phyloP scores from a whole-genome alignment of 1,139 yeast species.

The Yamadazyma jaroonii region DNA sequence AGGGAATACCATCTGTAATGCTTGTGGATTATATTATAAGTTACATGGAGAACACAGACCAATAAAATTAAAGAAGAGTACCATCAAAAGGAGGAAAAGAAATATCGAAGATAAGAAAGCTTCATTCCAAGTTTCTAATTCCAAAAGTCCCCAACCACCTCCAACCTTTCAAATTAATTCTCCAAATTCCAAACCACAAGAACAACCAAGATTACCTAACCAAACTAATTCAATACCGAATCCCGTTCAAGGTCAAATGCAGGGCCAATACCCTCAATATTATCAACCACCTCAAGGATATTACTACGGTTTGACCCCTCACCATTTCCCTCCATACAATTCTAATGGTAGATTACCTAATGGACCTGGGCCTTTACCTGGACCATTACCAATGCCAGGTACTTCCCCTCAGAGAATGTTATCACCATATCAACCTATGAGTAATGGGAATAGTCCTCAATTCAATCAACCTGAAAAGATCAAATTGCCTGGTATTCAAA shows the following conservation, averaged over 20 bases:
- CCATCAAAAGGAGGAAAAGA: constrained; percentile 74
- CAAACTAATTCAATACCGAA: background rate
- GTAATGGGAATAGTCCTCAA: too few relatives aligned
- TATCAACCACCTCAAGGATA: constrained; percentile 1
- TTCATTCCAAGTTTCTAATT: background rate
- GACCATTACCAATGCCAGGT: constrained; percentile 32
- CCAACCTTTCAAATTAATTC: background rate
- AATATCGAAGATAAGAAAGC: constrained; percentile 18
- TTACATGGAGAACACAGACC: constrained; percentile 82
- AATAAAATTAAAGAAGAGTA: constrained; percentile 65
- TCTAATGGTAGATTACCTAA: constrained; percentile 41
- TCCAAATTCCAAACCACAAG: background rate
- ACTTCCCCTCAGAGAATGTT: too few relatives aligned
- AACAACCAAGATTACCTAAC: constrained; percentile 3
- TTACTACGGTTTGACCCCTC: constrained; percentile 13
- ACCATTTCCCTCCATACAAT: constrained; percentile 35
- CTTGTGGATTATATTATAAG: constrained; percentile 79
- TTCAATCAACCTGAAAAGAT: background rate
- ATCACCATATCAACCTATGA: too few relatives aligned
- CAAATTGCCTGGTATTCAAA: background rate
- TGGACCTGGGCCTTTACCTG: constrained; percentile 47
- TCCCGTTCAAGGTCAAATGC: background rate
- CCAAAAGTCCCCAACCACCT: background rate
- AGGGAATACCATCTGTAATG: constrained; percentile 84
- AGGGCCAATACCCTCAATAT: background rate